A percentile compares a stretch with the other conserved stretches of the same genome.
phyloP scores from a whole-genome alignment of 768 basidiomycete genomes.

The Gymnopilus junonius region DNA sequence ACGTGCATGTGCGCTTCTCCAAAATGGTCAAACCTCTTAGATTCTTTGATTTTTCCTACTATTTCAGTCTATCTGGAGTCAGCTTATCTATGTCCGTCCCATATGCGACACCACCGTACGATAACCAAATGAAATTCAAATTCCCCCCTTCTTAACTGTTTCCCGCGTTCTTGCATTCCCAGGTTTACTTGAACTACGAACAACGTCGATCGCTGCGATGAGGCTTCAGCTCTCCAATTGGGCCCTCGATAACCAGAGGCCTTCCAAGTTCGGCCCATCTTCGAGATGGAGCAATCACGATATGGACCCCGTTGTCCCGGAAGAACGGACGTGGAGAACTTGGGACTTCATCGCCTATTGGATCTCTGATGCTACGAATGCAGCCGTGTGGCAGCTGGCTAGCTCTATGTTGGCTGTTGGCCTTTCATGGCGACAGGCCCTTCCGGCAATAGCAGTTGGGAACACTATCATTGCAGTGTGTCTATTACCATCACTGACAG shows the following conservation, averaged over 20 bases:
- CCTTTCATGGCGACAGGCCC: slow-evolving; percentile 74
- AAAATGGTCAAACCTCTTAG: background rate
- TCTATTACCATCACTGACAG: background rate
- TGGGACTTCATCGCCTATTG: slow-evolving; percentile 71
- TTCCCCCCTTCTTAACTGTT: background rate
- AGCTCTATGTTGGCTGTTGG: slow-evolving; percentile 78
- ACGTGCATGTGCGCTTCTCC: background rate
- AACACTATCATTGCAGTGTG: slow-evolving; percentile 68
- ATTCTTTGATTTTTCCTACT: too few relatives aligned
- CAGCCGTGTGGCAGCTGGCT: slow-evolving; percentile 63
- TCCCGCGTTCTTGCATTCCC: background rate
- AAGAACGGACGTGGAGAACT: slow-evolving; percentile 67
- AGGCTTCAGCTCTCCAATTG: slow-evolving; percentile 7
- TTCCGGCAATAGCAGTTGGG: slow-evolving; percentile 72
- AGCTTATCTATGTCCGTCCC: slow-evolving; percentile 4
- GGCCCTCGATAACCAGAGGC: slow-evolving; percentile 13
- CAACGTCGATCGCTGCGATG: background rate
- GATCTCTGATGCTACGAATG: slow-evolving; percentile 55
- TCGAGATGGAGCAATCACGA: slow-evolving; percentile 73
- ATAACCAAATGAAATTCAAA: background rate
- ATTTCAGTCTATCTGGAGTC: background rate
- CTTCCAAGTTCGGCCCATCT: slow-evolving; percentile 51
- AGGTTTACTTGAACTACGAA: slow-evolving; percentile 8
- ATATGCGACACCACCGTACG: background rate
- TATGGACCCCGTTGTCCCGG: slow-evolving; percentile 74